Percentiles rank a stretch among this genome's conserved stretches.
Conservation (phyloP, 306 rosid genomes). For the Urtica urens region DNA sequence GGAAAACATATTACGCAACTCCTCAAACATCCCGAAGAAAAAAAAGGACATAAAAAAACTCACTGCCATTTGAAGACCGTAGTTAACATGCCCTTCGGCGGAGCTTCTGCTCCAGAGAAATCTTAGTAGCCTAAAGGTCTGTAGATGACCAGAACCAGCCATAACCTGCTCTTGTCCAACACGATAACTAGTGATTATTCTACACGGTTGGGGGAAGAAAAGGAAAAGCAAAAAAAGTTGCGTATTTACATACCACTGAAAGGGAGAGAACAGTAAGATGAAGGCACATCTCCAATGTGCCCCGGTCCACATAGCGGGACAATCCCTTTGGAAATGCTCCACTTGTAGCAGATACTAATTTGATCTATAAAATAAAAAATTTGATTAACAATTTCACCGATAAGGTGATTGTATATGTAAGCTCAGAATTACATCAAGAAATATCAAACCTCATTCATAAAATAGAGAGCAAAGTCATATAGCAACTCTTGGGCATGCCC, state of each 20-base stretch:
- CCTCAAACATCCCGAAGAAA: too few species aligned
- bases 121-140: conserved; percentile 72
- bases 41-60: conserved; percentile 26
- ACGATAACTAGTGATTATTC: conserved; percentile 17
- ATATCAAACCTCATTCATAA: conserved; percentile 71
- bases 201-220: background rate
- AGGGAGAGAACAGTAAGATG: conserved; percentile 86
- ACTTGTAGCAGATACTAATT: conserved; percentile 53
- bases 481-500: conserved; percentile 75
- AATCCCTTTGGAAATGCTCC: conserved; percentile 77
- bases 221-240: conserved; percentile 4
- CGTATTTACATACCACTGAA: conserved; percentile 54
- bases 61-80: conserved; percentile 96
- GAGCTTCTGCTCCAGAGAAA: conserved; percentile 85
- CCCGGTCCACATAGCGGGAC: conserved; percentile 74
- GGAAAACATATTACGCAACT: background rate
- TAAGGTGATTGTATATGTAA: conserved; percentile 9
- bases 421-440: conserved; percentile 13
- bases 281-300: conserved; percentile 84
- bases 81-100: conserved; percentile 80
- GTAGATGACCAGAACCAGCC: conserved; percentile 99
- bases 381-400: conserved; percentile 10
- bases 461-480: conserved; percentile 67
- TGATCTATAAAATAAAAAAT: conserved; percentile 40
- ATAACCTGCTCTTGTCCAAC: conserved; percentile 52